phyloP scores from a whole-genome alignment of 257 asterid species.

The Gynochthodes officinalis region DNA sequence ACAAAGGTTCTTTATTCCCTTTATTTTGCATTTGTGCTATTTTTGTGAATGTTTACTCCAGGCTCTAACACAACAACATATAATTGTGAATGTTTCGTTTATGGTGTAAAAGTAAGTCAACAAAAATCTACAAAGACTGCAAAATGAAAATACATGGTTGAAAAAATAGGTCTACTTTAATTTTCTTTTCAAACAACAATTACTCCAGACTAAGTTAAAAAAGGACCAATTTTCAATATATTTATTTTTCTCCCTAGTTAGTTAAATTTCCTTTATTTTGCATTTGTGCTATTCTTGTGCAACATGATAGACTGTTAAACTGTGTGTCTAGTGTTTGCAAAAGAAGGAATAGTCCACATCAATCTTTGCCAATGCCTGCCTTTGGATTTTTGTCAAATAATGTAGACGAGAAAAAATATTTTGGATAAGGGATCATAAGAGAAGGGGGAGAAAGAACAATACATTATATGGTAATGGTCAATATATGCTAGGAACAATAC shows the following conservation, averaged over 20 bases:
- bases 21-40: too few relatives aligned
- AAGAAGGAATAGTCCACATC: constrained; percentile 14
- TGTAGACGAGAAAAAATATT: constrained; percentile 6
- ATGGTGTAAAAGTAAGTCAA: constrained; percentile 38
- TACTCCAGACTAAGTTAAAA: too few relatives aligned
- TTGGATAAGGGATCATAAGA: constrained; percentile 15
- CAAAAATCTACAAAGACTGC: constrained; percentile 33
- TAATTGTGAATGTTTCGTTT: constrained; percentile 40
- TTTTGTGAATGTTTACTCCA: too few relatives aligned
- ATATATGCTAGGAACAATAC: too few relatives aligned
- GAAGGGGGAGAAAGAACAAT: too few relatives aligned
- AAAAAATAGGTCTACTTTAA: constrained; percentile 45
- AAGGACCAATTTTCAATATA: too few relatives aligned
- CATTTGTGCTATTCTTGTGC: too few relatives aligned
- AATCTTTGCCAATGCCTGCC: constrained; percentile 11
- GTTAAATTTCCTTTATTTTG: background rate
- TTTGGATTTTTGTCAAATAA: constrained; percentile 17
- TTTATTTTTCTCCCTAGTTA: too few relatives aligned
- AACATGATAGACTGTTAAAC: constrained; percentile 36
- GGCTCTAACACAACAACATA: too few relatives aligned
- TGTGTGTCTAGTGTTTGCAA: constrained; percentile 33
- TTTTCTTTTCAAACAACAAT: background rate
- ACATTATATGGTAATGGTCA: background rate
- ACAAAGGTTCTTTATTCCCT: too few relatives aligned
- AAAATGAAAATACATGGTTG: constrained; percentile 45